Conservation (phyloP, 2,329 filamentous ascomycete species). For the Bipolaris victoriae region DNA sequence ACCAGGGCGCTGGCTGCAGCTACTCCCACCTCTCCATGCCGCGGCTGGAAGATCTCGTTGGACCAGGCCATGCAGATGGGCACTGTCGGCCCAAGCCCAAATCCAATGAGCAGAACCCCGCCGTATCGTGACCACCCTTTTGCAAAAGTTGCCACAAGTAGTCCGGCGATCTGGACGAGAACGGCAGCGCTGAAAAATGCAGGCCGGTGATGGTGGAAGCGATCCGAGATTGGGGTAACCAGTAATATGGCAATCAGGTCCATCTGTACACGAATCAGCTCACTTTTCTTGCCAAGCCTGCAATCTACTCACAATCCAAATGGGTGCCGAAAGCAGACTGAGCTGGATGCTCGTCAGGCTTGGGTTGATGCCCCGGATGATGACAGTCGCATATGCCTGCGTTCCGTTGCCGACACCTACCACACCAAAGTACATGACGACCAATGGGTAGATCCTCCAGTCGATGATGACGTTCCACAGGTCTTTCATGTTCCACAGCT, state of each 20-base stretch:
- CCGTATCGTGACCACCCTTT: slow-evolving; percentile 85
- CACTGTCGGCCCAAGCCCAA: slow-evolving; percentile 87
- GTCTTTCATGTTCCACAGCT: slow-evolving; percentile 75
- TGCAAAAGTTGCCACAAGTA: slow-evolving; percentile 79
- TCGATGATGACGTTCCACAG: slow-evolving; percentile 74
- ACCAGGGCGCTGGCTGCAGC: slow-evolving; percentile 85
- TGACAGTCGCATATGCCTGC: slow-evolving; percentile 85
- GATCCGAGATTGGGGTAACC: slow-evolving; percentile 83
- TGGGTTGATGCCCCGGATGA: slow-evolving; percentile 80
- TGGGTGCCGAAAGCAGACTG: slow-evolving; percentile 84
- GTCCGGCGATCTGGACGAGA: slow-evolving; percentile 79
- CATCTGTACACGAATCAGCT: slow-evolving; percentile 61
- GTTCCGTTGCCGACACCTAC: slow-evolving; percentile 91
- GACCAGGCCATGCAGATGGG: slow-evolving; percentile 96
- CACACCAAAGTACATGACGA: slow-evolving; percentile 93
- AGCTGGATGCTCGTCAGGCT: slow-evolving; percentile 74
- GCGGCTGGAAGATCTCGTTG: slow-evolving; percentile 84
- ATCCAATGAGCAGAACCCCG: slow-evolving; percentile 87
- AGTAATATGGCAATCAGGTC: slow-evolving; percentile 86
- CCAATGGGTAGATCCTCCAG: slow-evolving; percentile 86
- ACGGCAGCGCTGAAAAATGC: slow-evolving; percentile 80
- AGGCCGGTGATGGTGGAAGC: slow-evolving; percentile 80
- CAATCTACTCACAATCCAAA: slow-evolving; percentile 77
- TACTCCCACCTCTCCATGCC: slow-evolving; percentile 89
- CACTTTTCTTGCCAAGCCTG: background rate